These are phyloP conservation scores for Blastocystis sp. DNA, from an alignment of 352 stramenopile species.

Conservation along the genomic window DNA sequence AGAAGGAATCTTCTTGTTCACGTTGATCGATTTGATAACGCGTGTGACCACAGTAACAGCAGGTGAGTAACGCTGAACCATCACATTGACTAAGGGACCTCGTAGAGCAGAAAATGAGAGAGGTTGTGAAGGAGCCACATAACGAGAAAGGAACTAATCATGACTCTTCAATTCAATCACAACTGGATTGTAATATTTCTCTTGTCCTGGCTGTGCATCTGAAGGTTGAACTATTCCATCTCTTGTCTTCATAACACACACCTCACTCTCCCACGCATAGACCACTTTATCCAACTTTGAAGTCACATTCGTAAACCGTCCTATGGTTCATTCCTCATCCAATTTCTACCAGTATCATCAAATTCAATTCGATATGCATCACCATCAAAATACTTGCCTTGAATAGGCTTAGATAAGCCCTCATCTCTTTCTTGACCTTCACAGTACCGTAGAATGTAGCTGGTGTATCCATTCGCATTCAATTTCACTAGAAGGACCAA, in stretches of 20 bases:
- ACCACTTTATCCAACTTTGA: background rate
- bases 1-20: background rate
- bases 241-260: background rate
- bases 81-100: conserved; percentile 1
- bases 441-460: conserved; percentile 27
- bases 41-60: background rate
- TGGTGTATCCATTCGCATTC: background rate
- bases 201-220: background rate
- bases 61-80: conserved; percentile 12
- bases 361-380: conserved; percentile 35
- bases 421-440: conserved; percentile 22
- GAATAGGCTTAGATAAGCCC: background rate
- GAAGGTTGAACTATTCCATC: background rate
- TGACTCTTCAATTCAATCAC: background rate
- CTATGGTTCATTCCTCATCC: background rate
- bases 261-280: background rate
- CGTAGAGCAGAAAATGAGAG: conserved; percentile 12
- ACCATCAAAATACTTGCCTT: conserved; percentile 17
- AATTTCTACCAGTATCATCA: background rate
- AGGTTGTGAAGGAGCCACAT: background rate
- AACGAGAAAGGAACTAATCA: conserved; percentile 1
- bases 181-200: background rate
- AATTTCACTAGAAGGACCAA: background rate
- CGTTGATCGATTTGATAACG: conserved; percentile 8
- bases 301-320: background rate